Conservation (phyloP, 768 basidiomycete species). For the Suillus discolor region DNA sequence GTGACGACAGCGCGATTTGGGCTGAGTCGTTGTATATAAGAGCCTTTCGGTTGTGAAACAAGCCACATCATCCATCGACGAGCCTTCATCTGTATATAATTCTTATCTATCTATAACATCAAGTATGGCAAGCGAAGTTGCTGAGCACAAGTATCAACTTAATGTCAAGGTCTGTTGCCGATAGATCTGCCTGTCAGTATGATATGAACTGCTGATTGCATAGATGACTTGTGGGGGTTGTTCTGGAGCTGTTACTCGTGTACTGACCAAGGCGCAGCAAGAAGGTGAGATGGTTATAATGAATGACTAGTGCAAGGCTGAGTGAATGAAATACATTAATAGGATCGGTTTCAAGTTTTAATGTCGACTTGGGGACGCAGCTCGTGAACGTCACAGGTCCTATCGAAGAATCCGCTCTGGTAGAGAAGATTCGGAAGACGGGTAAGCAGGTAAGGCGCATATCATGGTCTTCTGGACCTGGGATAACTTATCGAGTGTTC, state of each 20-base stretch:
- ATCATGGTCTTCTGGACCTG: background rate
- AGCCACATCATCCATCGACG: background rate
- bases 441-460: conserved; percentile 73
- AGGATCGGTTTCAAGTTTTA: conserved; percentile 40
- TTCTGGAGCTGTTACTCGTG: conserved; percentile 79
- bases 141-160: conserved; percentile 59
- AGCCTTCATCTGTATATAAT: background rate
- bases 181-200: background rate
- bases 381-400: conserved; percentile 68
- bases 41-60: conserved; percentile 6
- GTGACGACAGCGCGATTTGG: conserved; percentile 5
- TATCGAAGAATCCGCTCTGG: conserved; percentile 63
- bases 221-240: conserved; percentile 91
- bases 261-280: conserved; percentile 64
- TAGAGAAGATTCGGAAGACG: conserved; percentile 84
- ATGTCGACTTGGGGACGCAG: conserved; percentile 68
- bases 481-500: background rate
- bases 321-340: background rate
- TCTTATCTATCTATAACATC: conserved; percentile 3
- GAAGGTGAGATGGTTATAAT: conserved; percentile 27
- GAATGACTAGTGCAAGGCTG: conserved; percentile 10
- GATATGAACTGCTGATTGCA: conserved; percentile 7
- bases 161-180: conserved; percentile 69
- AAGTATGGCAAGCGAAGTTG: background rate
- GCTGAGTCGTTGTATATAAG: background rate